Percentiles rank a stretch among this genome's conserved stretches.
Conservation (phyloP, 73 alveolate genomes). For the Tetrahymena malaccensis region DNA sequence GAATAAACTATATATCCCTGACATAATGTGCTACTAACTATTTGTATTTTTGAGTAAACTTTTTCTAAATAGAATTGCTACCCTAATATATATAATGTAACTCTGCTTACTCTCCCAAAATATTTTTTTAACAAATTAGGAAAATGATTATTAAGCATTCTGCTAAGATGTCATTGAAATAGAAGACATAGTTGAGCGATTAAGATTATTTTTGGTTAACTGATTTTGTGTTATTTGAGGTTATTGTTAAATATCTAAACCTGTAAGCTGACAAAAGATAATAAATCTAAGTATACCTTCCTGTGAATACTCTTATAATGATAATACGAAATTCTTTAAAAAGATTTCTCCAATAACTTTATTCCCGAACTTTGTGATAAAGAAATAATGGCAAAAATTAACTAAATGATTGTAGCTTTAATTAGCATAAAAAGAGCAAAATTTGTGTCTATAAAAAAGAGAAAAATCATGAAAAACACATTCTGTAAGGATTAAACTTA, state of each 20-base stretch:
- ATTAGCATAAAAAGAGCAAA: neutral
- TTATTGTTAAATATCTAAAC: neutral
- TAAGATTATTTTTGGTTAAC: neutral
- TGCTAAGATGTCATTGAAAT: neutral
- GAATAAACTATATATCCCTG: neutral
- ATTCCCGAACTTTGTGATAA: neutral
- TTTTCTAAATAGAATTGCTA: neutral
- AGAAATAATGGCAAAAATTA: neutral
- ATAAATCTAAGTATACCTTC: neutral
- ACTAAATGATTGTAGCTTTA: neutral
- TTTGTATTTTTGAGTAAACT: neutral
- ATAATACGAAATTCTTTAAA: neutral
- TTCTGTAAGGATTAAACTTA: neutral
- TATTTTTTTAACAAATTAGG: neutral
- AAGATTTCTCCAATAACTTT: neutral
- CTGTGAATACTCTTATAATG: neutral
- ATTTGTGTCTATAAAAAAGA: neutral
- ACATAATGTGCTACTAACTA: neutral
- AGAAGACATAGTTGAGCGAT: neutral
- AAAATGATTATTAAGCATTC: neutral
- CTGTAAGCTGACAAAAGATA: neutral
- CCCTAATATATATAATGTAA: neutral
- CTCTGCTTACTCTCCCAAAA: neutral
- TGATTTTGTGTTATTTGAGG: neutral
- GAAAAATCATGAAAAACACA: neutral